Evolutionary conservation across 169 alveolate species (phyloP), one percentile per base, ranked within the genome.

Genomic region (Plasmodium chabaudi): DNA sequence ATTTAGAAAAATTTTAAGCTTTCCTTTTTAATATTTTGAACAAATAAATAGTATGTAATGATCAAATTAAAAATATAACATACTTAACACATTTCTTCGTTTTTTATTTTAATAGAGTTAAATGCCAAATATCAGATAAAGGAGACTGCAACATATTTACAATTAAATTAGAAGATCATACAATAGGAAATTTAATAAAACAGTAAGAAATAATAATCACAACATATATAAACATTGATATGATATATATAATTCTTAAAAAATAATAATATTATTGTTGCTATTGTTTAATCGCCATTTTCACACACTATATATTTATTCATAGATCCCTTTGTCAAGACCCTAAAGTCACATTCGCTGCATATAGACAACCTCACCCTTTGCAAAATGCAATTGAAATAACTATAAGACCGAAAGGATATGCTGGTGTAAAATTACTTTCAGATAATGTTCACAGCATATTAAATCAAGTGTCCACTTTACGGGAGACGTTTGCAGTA

Each of bases 341-440:
- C 27, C 91, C 91, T 51, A 53, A 84, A 56, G 87, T 84, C 21
- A 69, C 87, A 44, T 84, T 84, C 46, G 74, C 91, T 1, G 91
- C 91, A 12, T 84, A 69, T 53, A 84, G 91, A 57, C 74, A 69
- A 39, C 91, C 91, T 19, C 91, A 84, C 27, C 91, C 91, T 49
- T 74, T 84, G 15, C 73, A 69, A 84, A 68, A 84, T 72, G 60
- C 47, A 0, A 70, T 84, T 49, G 91, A 84, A 65, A 84, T 84
- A 57, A 69, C 84, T 10, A 70, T 84, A 2, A 84, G 61, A 47
- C 91, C 91, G 15, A 84, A 69, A 55, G 91, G 91, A 15, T 84
- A 69, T 59, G 87, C 87, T 10, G 91, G 91, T 17, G 91, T 70
- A 13, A 84, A 84, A 17, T 59, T 84, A 63, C 87, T 84, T 69